These are phyloP conservation scores for Ophiostoma pallidulum DNA, from an alignment of 2,329 filamentous ascomycete species.

Conservation along the genomic window DNA sequence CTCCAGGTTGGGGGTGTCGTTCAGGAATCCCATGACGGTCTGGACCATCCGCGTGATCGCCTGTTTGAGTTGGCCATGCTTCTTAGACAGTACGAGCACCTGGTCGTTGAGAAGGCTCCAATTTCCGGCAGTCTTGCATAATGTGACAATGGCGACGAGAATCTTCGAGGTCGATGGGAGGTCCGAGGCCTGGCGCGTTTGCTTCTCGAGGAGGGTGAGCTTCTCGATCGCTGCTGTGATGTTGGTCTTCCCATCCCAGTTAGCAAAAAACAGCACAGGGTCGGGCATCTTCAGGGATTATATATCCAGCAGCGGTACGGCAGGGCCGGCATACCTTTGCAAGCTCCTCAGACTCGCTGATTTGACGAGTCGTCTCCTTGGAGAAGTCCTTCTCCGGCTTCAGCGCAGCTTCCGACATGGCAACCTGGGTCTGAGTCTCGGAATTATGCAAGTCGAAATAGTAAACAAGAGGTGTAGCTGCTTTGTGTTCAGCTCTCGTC, in stretches of 20 bases:
- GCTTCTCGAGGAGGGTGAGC: constrained; percentile 84
- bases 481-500: not conserved
- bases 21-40: constrained; percentile 84
- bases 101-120: constrained; percentile 97
- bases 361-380: constrained; percentile 86
- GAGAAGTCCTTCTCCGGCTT: constrained; percentile 99
- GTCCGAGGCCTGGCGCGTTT: constrained; percentile 96
- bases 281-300: too few species aligned
- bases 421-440: constrained; percentile 21
- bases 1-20: constrained; percentile 73
- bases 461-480: not conserved
- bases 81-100: constrained; percentile 91
- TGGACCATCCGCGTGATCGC: constrained; percentile 99
- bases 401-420: constrained; percentile 72
- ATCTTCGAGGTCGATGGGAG: constrained; percentile 88
- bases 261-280: not conserved
- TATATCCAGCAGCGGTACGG: too few species aligned
- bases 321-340: constrained; percentile 53
- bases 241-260: constrained; percentile 50
- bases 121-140: constrained; percentile 87
- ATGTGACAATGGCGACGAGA: constrained; percentile 78
- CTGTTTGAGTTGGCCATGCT: constrained; percentile 99
- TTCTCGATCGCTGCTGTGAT: constrained; percentile 87
- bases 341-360: constrained; percentile 83
- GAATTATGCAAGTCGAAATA: not conserved